A percentile compares a stretch with the other conserved stretches of the same genome.
These are phyloP conservation scores for Dendrobium huoshanense DNA, from an alignment of 106 monocot genomes.

Conservation along the genomic window DNA sequence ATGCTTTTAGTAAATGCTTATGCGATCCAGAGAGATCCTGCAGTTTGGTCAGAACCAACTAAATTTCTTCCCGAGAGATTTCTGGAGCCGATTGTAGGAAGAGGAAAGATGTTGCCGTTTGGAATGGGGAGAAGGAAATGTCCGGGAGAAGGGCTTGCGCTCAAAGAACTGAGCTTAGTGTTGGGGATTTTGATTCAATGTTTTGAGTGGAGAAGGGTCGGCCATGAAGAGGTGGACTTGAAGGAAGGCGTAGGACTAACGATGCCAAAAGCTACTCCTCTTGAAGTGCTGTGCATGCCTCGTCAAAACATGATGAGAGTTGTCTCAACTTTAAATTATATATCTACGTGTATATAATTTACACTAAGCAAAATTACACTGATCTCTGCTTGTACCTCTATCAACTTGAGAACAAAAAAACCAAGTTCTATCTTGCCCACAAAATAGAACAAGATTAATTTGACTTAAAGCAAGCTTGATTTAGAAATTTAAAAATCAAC, in stretches of 20 bases:
- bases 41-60: background rate
- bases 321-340: too few relatives aligned
- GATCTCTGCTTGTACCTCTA: too few relatives aligned
- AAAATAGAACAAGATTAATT: too few relatives aligned
- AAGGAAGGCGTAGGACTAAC: conserved; percentile 11
- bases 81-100: background rate
- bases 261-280: conserved; percentile 13
- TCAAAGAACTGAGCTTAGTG: background rate
- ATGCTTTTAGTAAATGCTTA: conserved; percentile 20
- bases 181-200: conserved; percentile 8
- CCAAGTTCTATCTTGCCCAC: too few relatives aligned
- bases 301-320: background rate
- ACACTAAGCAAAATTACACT: too few relatives aligned
- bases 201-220: background rate
- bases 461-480: too few relatives aligned
- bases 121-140: conserved; percentile 18
- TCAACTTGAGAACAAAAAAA: too few relatives aligned
- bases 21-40: conserved; percentile 11
- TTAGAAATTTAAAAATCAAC: too few relatives aligned
- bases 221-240: conserved; percentile 16
- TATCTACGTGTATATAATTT: too few relatives aligned
- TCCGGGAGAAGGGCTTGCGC: conserved; percentile 6
- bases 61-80: conserved; percentile 19
- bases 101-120: background rate
- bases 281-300: background rate